These are phyloP conservation scores for Sechiopsis laciniata DNA, from an alignment of 306 rosid genomes.

Conservation along the genomic window DNA sequence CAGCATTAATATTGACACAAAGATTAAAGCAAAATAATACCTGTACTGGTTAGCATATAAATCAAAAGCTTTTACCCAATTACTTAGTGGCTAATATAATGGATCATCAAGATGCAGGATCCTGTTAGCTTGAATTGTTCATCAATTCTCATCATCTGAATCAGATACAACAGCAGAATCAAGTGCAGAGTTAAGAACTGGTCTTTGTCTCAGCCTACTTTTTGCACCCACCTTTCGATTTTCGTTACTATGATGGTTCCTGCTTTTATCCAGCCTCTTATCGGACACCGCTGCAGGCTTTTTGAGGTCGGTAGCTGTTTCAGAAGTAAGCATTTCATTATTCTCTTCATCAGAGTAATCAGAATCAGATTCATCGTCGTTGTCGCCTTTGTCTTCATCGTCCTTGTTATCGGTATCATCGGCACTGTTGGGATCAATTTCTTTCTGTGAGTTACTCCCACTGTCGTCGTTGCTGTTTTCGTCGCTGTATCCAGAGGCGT, in stretches of 20 bases:
- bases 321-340: constrained; percentile 25
- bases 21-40: constrained; percentile 4
- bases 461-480: constrained; percentile 35
- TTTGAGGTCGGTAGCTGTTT: too few species aligned
- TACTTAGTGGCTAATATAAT: not conserved
- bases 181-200: constrained; percentile 61
- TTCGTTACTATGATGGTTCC: constrained; percentile 32
- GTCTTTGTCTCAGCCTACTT: constrained; percentile 71
- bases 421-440: constrained; percentile 28
- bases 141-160: constrained; percentile 33
- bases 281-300: not conserved
- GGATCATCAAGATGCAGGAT: not conserved
- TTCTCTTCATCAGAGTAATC: constrained; percentile 26
- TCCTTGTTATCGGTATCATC: not conserved
- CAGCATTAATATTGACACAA: constrained; percentile 20
- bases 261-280: constrained; percentile 33
- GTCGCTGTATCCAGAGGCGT: constrained; percentile 24
- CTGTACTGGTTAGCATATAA: constrained; percentile 15
- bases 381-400: not conserved
- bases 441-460: constrained; percentile 18
- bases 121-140: not conserved
- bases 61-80: not conserved
- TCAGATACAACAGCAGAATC: constrained; percentile 39
- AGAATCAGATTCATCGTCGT: not conserved
- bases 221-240: constrained; percentile 48